These are phyloP conservation scores for Kodamaea kakaduensis DNA, from an alignment of 805 yeast species.

Conservation along the genomic window DNA sequence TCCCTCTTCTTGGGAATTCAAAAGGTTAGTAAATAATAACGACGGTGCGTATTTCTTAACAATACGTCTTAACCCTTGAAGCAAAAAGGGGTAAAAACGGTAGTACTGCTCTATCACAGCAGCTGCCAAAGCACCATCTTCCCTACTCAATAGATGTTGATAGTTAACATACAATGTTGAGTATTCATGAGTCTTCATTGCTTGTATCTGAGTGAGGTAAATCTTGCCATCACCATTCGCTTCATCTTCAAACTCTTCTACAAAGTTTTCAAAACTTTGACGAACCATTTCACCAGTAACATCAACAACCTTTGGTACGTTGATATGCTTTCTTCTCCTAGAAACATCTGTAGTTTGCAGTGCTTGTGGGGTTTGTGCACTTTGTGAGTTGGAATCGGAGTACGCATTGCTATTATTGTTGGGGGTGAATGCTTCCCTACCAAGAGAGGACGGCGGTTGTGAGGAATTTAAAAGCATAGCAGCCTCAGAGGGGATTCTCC, in stretches of 20 bases:
- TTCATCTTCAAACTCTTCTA: conserved; percentile 55
- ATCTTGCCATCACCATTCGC: conserved; percentile 47
- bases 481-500: conserved; percentile 42
- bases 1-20: conserved; percentile 39
- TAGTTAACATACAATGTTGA: conserved; percentile 83
- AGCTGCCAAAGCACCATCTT: conserved; percentile 81
- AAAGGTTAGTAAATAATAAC: conserved; percentile 41
- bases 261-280: conserved; percentile 82
- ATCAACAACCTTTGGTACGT: conserved; percentile 84
- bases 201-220: conserved; percentile 75
- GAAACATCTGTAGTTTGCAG: conserved; percentile 16
- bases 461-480: conserved; percentile 38
- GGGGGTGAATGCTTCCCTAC: conserved; percentile 34
- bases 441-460: conserved; percentile 41
- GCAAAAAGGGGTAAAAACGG: conserved; percentile 83
- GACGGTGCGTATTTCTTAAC: conserved; percentile 74
- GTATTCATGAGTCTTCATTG: conserved; percentile 72
- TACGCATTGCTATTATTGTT: conserved; percentile 20
- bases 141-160: conserved; percentile 67
- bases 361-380: conserved; percentile 14
- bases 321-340: conserved; percentile 54
- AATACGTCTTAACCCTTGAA: conserved; percentile 67
- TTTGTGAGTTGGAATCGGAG: conserved; percentile 24
- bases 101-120: conserved; percentile 91
- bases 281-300: conserved; percentile 91